Base-by-base conservation (phyloP, 164 flowering plant genomes). In the Akebia trifoliata region DNA sequence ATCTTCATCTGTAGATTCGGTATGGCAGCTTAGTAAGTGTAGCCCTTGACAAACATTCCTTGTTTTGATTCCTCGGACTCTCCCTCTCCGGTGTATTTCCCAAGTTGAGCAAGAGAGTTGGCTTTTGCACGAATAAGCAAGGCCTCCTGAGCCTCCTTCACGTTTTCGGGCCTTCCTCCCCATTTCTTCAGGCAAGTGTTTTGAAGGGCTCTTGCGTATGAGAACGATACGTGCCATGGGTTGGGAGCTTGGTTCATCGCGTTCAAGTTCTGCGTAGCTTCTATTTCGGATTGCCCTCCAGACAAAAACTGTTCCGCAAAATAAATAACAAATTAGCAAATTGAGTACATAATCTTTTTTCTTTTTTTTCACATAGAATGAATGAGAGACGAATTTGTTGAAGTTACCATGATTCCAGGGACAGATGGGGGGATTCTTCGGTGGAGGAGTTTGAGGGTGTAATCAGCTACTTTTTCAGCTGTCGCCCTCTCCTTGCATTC, bases 161-260 rank as follows among this genome's bases (percentile, higher is more conserved):
- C 89, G 12, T 85, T 90, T 81, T 87, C 97, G 0, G 92, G 83
- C 40, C 78, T 57, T 66, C 97, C 97, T 30, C 87, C 93, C 97
- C 97, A 87, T 39, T 78, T 85, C 86, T 87, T 87, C 70, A 90
- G 60, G 83, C 89, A 83, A 31, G 97, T 87, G 87, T 85, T 90
- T 54, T 85, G 93, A 20, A 85, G 95, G 17, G 95, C 95, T 61
- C 95, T 72, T 2, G 93, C 93, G 31, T 87, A 87, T 3, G 97
- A 90, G 90, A 90, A 90, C 0, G 97, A 87, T 46, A 90, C 97
- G 54, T 85, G 97, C 95, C 95, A 90, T 50, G 90, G 87, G 85
- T 83, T 78, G 2, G 95, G 81, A 26, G 71, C 56, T 70, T 90
- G 92, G 89, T 90, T 87, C 97, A 87, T 87, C 1, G 95, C 93